These are phyloP conservation scores for Cytospora paraplurivora DNA, from an alignment of 2,329 filamentous ascomycete genomes.

Conservation along the genomic window DNA sequence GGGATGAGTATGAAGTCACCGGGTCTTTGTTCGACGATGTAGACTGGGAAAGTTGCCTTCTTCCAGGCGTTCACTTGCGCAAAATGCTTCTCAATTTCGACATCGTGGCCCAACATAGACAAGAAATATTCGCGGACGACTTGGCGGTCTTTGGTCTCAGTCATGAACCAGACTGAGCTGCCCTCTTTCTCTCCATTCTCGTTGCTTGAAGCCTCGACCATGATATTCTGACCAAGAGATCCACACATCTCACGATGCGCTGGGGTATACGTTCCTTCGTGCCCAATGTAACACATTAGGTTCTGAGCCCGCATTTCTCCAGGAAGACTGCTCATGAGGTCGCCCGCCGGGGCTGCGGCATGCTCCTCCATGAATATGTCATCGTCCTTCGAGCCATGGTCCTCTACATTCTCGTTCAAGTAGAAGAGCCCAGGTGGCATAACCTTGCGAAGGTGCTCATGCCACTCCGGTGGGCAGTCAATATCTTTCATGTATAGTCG, in stretches of 20 bases:
- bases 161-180: constrained; percentile 99
- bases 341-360: constrained; percentile 73
- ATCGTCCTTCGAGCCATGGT: constrained; percentile 40
- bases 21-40: constrained; percentile 84
- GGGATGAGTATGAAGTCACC: constrained; percentile 95
- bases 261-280: constrained; percentile 96
- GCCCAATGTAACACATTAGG: constrained; percentile 96
- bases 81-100: constrained; percentile 96
- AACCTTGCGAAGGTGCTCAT: constrained; percentile 72
- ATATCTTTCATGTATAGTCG: constrained; percentile 96
- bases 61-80: constrained; percentile 96
- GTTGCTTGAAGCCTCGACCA: constrained; percentile 84
- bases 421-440: constrained; percentile 87
- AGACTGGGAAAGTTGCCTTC: constrained; percentile 88
- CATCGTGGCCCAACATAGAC: constrained; percentile 90
- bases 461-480: constrained; percentile 88
- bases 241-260: constrained; percentile 98
- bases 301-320: constrained; percentile 89
- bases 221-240: constrained; percentile 93
- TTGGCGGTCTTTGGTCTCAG: constrained; percentile 87
- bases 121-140: constrained; percentile 92
- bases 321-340: constrained; percentile 92
- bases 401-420: constrained; percentile 74
- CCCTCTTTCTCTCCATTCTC: constrained; percentile 78
- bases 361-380: constrained; percentile 49